Base-by-base conservation (phyloP, 192 early-diverging fungal species). In the Dispira simplex region DNA sequence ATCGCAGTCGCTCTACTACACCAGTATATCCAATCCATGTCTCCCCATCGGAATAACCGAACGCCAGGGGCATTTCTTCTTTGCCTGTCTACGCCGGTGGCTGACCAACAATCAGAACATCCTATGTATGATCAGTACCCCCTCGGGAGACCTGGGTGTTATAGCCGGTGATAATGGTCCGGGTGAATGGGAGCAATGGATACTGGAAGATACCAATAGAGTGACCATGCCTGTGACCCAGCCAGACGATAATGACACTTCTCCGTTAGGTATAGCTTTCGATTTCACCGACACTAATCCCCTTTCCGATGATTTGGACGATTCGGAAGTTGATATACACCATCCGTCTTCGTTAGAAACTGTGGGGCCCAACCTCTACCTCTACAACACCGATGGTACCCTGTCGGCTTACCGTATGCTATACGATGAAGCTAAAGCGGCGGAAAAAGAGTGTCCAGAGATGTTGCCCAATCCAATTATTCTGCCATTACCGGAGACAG, bases 331-430 rank as follows among this genome's bases (percentile, higher is more conserved):
- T 25, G 9, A 43, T 20, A 45, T 18, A 6, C 3, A 20, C 8
- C 43, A 43, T 8, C 20, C 39, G 20, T 5, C 59, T 20, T 20
- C 20, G 44, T 16, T 18, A 0, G 26, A 43, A 43, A 16, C 43
- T 11, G 20, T 45, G 16, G 59, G 44, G 1, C 59, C 59, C 4
- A 62, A 46, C n/a, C 16, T 62, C 6, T 62, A 46, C 39, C 44
- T 62, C 44, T 62, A 62, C 59, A 62, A 20, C 44, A 62, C 59
- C 59, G 44, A 62, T 43, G 59, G 43, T 14, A 62, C 59, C 44
- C 59, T 62, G 10, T 21, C 44, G 44, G 43, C 39, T 18, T 62
- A 62, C 59, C 20, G 21, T n/a, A 4, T 62, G 43, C 12, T 62
- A n/a, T 62, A 46, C n/a, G 44, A 39, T 11, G 32, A 25, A 20